Percentiles rank a stretch among this genome's conserved stretches.
These are phyloP conservation scores for Dendrobium nobile DNA, from an alignment of 106 monocot species.

Conservation along the genomic window DNA sequence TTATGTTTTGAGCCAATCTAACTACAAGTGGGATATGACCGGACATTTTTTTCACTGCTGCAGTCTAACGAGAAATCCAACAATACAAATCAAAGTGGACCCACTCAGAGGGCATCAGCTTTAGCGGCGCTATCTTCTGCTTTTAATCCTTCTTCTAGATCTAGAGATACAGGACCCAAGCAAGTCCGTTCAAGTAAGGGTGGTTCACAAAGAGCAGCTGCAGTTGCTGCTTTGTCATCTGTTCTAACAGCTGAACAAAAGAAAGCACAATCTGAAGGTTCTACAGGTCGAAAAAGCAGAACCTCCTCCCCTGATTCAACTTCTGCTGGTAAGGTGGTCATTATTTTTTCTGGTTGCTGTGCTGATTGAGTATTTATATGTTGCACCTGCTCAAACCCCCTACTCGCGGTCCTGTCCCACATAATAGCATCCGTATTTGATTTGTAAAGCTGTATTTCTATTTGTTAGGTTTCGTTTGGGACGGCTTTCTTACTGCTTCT, in stretches of 20 bases:
- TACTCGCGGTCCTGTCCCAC: not conserved
- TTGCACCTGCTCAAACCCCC: not conserved
- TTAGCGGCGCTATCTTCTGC: conserved; percentile 68
- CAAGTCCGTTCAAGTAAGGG: conserved; percentile 33
- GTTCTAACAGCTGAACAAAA: conserved; percentile 81
- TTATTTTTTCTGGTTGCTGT: not conserved
- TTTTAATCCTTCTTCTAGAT: conserved; percentile 58
- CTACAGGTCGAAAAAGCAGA: conserved; percentile 35
- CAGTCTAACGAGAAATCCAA: conserved; percentile 35
- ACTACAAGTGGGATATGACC: not conserved
- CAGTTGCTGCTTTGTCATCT: conserved; percentile 75
- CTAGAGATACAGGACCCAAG: conserved; percentile 27
- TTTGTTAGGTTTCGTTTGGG: not conserved
- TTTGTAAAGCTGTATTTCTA: not conserved
- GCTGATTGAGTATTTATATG: too few relatives aligned
- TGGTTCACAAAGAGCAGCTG: conserved; percentile 89
- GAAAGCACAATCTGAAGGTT: conserved; percentile 27
- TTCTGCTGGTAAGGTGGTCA: conserved; percentile 26
- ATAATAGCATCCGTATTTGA: not conserved
- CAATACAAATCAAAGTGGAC: conserved; percentile 31
- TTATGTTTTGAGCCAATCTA: not conserved
- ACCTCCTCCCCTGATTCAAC: conserved; percentile 39
- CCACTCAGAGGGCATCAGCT: conserved; percentile 64
- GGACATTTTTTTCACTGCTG: not conserved
- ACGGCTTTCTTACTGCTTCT: too few relatives aligned